Base-by-base conservation (phyloP, 495 filamentous ascomycete species). In the Hypomontagnella monticulosa region DNA sequence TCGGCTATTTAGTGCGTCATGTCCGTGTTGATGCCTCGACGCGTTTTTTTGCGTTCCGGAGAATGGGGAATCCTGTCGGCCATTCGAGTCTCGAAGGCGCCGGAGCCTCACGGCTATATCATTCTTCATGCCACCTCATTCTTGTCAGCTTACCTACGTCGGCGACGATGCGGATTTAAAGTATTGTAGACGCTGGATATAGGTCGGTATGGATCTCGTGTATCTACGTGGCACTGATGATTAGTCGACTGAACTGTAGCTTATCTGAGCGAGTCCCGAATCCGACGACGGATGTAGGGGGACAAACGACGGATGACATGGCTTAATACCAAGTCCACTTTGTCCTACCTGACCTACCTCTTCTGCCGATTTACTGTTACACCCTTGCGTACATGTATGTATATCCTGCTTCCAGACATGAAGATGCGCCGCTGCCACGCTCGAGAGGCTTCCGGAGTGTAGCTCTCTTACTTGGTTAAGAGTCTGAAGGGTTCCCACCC, bases 141-240 rank as follows among this genome's bases (percentile, higher is more conserved):
- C 44, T 43, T 52, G 63, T 67, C 63, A 67, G 63, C 57, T 61
- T 61, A 61, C 57, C 38, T 43, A 23, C 42, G 14, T 57, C 41
- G n/a, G 58, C 27, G 23, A 54, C 36, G 34, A 40, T 9, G 37
- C 52, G 27, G 44, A 9, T 51, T 57, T 34, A 43, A 48, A 16
- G 8, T 16, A 30, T 42, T 51, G n/a, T 38, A 19, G 36, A 15
- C 40, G 14, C 40, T 43, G 19, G 41, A 12, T 20, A 40, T 52
- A 40, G 30, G 19, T 56, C 36, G 33, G 33, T 27, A 32, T 42
- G 4, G 47, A 47, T 16, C 18, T 44, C 32, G 36, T 33, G 12
- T 41, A 32, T 37, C 32, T 61, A 36, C n/a, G 52, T 48, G 43
- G 23, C n/a, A 27, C 10, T 4, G 20, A 41, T 61, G 52, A 42